These are phyloP conservation scores for Aspergillus wentii DNA, from an alignment of 495 filamentous ascomycete species.

Conservation along the genomic window DNA sequence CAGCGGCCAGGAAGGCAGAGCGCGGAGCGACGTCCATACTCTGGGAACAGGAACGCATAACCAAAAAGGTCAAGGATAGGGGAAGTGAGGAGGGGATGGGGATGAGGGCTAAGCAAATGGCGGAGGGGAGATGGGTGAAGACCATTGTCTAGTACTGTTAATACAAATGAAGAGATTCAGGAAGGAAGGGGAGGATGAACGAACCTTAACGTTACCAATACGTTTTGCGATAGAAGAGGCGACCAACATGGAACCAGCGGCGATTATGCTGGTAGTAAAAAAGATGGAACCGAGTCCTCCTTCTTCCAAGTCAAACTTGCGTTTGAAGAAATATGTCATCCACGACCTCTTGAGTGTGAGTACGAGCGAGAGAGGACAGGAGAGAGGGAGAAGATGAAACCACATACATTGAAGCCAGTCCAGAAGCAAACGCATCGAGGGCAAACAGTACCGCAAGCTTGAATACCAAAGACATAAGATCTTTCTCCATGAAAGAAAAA, in stretches of 20 bases:
- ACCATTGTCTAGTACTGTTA: conserved; percentile 62
- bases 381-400: background rate
- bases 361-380: background rate
- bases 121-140: conserved; percentile 75
- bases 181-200: background rate
- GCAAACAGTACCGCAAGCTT: conserved; percentile 72
- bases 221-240: conserved; percentile 70
- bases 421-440: conserved; percentile 74
- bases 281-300: conserved; percentile 69
- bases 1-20: conserved; percentile 71
- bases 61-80: conserved; percentile 56
- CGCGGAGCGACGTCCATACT: conserved; percentile 83
- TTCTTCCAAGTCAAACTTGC: conserved; percentile 67
- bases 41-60: conserved; percentile 65
- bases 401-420: conserved; percentile 64
- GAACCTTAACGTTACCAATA: conserved; percentile 68
- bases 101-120: conserved; percentile 66
- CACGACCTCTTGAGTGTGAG: conserved; percentile 42
- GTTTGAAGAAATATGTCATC: conserved; percentile 73
- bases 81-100: conserved; percentile 52
- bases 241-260: conserved; percentile 64
- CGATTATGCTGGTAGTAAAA: conserved; percentile 59
- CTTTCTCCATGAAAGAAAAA: conserved; percentile 49
- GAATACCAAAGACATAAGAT: conserved; percentile 57
- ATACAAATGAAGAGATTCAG: background rate